A percentile compares a stretch with the other conserved stretches of the same genome.
Evolutionary conservation across 345 rosid genomes (phyloP).

Genomic region (Citrus medica): DNA sequence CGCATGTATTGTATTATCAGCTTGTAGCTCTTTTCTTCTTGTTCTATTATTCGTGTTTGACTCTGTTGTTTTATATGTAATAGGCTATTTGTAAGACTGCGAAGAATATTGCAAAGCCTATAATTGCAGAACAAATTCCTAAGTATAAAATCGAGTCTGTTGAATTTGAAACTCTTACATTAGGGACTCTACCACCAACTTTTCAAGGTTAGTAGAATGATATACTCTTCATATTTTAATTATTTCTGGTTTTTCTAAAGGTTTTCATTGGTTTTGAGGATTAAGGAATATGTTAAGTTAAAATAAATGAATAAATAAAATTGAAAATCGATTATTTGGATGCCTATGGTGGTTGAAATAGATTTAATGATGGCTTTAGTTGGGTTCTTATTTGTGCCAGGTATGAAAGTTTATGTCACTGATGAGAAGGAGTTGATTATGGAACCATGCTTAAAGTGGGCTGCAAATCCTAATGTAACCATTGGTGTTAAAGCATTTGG

Average conservation of each 20-base stretch:
- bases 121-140: constrained; percentile 90
- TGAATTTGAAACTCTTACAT: constrained; percentile 76
- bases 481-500: constrained; percentile 88
- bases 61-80: neutral
- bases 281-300: neutral
- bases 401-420: constrained; percentile 92
- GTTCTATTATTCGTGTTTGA: constrained; percentile 1
- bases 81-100: constrained; percentile 91
- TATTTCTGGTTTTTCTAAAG: neutral
- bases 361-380: neutral
- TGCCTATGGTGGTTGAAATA: neutral
- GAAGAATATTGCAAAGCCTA: constrained; percentile 64
- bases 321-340: neutral
- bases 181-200: constrained; percentile 89
- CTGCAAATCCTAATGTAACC: constrained; percentile 80
- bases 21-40: constrained; percentile 9
- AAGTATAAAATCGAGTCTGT: constrained; percentile 90
- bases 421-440: constrained; percentile 96
- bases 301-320: neutral
- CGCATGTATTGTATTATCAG: neutral
- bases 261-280: neutral
- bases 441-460: constrained; percentile 95
- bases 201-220: constrained; percentile 59
- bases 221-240: neutral
- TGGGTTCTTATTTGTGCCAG: constrained; percentile 30